Base-by-base conservation (phyloP, 1,284 basidiomycete genomes). In the Ganoderma lingzhi region DNA sequence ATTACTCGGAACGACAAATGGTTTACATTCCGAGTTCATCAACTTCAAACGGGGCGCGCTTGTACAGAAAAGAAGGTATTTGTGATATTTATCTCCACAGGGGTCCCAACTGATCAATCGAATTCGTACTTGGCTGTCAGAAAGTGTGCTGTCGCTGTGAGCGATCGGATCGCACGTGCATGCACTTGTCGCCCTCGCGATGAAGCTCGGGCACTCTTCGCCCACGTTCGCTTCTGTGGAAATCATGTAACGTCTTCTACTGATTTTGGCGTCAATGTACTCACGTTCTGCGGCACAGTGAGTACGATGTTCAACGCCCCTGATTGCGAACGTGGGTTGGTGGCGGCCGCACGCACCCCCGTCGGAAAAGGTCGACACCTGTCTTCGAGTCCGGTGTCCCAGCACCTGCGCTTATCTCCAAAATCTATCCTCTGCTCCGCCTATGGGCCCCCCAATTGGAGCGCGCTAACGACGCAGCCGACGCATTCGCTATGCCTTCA, bases 281-380 rank as follows among this genome's bases (percentile, higher is more conserved):
- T 55, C 53, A 23, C 44, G 39, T 39, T 35, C 56, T 39, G 10
- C 55, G 53, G 62, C 23, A 55, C 8, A 41, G 62, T 17, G 15
- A 48, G 35, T 28, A 23, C 23, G 37, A 14, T 35, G 45, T 8
- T 30, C 30, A 23, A 59, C 37, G 8, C 30, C 15, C 14, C 15
- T 53, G 37, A 37, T 17, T 15, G 63, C 68, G 68, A 69, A 69
- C 68, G 68, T 69, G 68, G 64, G 68, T 56, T 45, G 37, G 30
- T 69, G 53, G 68, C 68, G 61, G 39, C 28, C 30, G 42, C 56
- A 48, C 41, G 60, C 19, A 19, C 44, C 19, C 37, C n/a, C 15
- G 23, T 23, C 37, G 39, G 23, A 59, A 8, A 19, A n/a, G 35
- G 17, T 59, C 56, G 35, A 59, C 35, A n/a, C 56, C 56, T 37